These are phyloP conservation scores for Knoxdaviesia proteae DNA, from an alignment of 2,329 filamentous ascomycete genomes.

Conservation along the genomic window DNA sequence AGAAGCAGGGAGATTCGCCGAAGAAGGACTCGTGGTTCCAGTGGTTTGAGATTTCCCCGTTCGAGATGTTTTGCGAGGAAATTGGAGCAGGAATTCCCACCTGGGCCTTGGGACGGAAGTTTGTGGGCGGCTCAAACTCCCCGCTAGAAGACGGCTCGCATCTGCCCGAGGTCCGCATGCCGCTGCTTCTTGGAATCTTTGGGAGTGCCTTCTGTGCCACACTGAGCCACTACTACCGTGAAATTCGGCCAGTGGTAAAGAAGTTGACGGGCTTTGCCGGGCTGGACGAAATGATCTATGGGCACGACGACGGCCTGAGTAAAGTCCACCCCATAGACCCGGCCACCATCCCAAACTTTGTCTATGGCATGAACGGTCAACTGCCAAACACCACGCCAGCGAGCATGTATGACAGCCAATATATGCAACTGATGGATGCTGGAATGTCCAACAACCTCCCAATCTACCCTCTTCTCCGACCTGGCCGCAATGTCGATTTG, in stretches of 20 bases:
- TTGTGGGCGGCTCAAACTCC: conserved; percentile 48
- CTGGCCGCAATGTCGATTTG: conserved; percentile 73
- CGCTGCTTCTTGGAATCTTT: conserved; percentile 82
- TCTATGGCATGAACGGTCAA: conserved; percentile 55
- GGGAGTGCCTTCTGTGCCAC: conserved; percentile 94
- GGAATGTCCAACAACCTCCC: conserved; percentile 98
- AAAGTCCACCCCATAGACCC: conserved; percentile 93
- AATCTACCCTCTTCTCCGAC: conserved; percentile 80
- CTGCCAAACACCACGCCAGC: conserved; percentile 61
- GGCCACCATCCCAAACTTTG: conserved; percentile 76
- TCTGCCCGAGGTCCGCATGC: conserved; percentile 66
- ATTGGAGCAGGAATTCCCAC: conserved; percentile 81
- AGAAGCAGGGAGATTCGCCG: conserved; percentile 17
- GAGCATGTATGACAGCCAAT: conserved; percentile 47
- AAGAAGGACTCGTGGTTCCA: conserved; percentile 72
- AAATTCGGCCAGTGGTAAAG: conserved; percentile 65
- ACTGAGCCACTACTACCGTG: conserved; percentile 85
- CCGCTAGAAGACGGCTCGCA: conserved; percentile 42
- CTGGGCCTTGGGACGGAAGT: conserved; percentile 75
- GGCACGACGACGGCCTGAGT: conserved; percentile 62
- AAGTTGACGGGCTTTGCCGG: conserved; percentile 54
- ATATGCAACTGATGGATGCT: conserved; percentile 81
- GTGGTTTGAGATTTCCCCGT: conserved; percentile 91
- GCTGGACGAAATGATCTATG: conserved; percentile 66
- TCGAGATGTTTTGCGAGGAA: conserved; percentile 90